Evolutionary conservation across 192 early-diverging fungal species (phyloP).

Genomic region (Spinellus fusiger): DNA sequence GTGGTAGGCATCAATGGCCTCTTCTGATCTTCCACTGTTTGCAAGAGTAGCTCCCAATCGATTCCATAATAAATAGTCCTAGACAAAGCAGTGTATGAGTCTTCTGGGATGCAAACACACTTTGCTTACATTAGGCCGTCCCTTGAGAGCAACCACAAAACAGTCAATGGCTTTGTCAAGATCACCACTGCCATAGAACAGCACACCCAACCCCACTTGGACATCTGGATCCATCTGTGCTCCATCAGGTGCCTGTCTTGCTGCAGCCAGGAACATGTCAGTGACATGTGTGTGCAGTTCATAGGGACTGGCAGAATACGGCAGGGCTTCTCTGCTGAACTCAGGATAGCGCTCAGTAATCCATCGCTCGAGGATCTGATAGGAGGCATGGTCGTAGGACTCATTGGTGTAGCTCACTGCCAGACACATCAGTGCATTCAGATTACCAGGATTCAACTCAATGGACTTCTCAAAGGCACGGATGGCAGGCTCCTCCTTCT

Average conservation of each 20-base stretch:
- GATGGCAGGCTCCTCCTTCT: conserved; percentile 93
- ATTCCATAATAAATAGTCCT: conserved; percentile 96
- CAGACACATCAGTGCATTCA: conserved; percentile 63
- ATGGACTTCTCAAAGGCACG: conserved; percentile 84
- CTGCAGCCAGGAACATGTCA: conserved; percentile 76
- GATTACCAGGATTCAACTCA: conserved; percentile 64
- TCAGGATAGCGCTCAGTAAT: conserved; percentile 67
- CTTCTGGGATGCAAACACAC: not conserved
- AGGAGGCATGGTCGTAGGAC: conserved; percentile 81
- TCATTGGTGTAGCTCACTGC: conserved; percentile 98
- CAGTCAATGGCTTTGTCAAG: conserved; percentile 97
- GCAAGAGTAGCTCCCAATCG: conserved; percentile 97
- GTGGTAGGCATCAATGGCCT: conserved; percentile 94
- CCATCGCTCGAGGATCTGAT: conserved; percentile 89
- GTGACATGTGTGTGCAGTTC: conserved; percentile 64
- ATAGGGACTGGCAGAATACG: conserved; percentile 35
- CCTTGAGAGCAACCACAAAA: conserved; percentile 87
- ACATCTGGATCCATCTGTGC: conserved; percentile 80
- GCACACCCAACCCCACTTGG: conserved; percentile 91
- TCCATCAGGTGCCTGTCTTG: conserved; percentile 48
- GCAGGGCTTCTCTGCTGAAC: conserved; percentile 31
- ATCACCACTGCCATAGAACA: conserved; percentile 93
- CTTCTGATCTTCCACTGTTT: conserved; percentile 70
- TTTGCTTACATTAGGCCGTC: conserved; percentile 55
- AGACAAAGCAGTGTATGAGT: not conserved